A percentile compares a stretch with the other conserved stretches of the same genome.
phyloP scores from a whole-genome alignment of 768 basidiomycete species.

The Lentinula detonsa region DNA sequence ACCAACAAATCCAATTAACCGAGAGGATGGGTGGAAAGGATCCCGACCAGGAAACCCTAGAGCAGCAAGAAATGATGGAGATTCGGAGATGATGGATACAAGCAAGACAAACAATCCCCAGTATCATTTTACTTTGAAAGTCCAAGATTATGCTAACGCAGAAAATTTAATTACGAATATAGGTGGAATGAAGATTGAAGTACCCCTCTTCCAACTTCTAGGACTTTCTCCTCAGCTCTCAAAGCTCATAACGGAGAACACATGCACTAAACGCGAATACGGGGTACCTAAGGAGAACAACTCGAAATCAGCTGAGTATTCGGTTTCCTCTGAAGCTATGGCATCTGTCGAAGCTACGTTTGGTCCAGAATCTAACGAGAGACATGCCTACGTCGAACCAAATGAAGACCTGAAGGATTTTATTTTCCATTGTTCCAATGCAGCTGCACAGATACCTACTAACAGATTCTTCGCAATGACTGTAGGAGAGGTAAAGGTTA shows the following conservation, averaged over 20 bases:
- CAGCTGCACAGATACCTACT: background rate
- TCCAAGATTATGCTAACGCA: background rate
- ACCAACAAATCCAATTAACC: conserved; percentile 4
- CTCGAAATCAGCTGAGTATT: background rate
- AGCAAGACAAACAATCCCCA: background rate
- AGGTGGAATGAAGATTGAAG: background rate
- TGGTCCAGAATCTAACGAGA: no score
- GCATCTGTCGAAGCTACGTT: no score
- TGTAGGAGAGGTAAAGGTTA: background rate
- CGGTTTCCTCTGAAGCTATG: no score
- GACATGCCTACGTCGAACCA: no score
- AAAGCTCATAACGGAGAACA: background rate
- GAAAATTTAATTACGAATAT: background rate
- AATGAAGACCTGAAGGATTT: no score
- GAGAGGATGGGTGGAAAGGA: conserved; percentile 5
- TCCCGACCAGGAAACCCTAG: background rate
- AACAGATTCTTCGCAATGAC: conserved; percentile 2
- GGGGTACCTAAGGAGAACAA: background rate
- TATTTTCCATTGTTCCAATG: background rate
- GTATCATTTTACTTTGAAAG: conserved; percentile 1
- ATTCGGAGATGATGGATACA: background rate
- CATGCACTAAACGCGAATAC: background rate
- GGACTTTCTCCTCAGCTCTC: background rate
- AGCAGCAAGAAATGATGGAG: no score
- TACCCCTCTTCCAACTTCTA: background rate